Evolutionary conservation across 2,329 filamentous ascomycete species (phyloP).

Genomic region (Falciphora oryzae): DNA sequence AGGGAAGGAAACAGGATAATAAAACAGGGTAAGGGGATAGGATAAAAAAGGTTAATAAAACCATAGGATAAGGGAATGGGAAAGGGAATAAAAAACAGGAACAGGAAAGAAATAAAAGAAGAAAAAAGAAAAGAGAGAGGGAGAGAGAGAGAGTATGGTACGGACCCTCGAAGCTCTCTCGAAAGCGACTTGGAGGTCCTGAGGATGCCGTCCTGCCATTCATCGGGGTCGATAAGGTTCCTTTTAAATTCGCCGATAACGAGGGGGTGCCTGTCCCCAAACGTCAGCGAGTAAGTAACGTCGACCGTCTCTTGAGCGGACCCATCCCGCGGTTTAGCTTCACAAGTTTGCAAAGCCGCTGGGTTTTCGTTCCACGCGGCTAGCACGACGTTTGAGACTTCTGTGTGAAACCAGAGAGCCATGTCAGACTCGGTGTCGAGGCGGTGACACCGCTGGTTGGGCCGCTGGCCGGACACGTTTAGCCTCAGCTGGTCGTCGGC

Average conservation of each 20-base stretch:
- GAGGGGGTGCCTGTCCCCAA: background rate
- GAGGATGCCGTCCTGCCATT: background rate
- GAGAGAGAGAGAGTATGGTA: no score
- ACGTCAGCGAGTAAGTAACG: no score
- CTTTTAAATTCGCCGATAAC: slow-evolving; percentile 10
- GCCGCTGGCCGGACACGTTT: background rate
- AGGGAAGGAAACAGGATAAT: no score
- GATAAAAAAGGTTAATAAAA: no score
- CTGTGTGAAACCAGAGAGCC: slow-evolving; percentile 10
- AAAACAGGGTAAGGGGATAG: no score
- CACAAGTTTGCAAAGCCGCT: background rate
- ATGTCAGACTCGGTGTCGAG: slow-evolving; percentile 6
- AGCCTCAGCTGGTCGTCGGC: slow-evolving; percentile 10
- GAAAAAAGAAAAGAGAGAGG: no score
- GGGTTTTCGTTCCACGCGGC: slow-evolving; percentile 3
- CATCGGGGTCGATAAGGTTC: background rate
- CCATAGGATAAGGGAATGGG: no score
- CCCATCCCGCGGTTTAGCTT: background rate
- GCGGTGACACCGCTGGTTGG: slow-evolving; percentile 7
- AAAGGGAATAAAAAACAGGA: no score
- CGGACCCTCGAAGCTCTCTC: no score
- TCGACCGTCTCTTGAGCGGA: no score
- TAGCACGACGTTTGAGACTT: slow-evolving; percentile 11
- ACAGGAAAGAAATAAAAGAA: no score
- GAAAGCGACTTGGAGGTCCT: no score